These are phyloP conservation scores for Fusarium neocosmosporiellum DNA, from an alignment of 2,329 filamentous ascomycete genomes.

Conservation along the genomic window DNA sequence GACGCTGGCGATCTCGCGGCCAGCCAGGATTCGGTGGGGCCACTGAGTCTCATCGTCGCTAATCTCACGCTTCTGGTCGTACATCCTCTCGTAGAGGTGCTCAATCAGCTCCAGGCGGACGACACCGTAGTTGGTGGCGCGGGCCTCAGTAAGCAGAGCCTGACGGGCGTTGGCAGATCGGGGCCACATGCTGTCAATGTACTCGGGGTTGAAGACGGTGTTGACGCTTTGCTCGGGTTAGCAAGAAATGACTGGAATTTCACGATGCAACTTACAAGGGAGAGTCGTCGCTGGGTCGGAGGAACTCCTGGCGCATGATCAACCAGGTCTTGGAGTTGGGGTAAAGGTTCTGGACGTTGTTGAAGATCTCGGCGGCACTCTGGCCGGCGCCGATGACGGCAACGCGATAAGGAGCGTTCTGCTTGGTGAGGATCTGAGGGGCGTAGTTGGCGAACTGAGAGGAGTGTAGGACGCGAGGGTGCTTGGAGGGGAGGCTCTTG, in stretches of 20 bases:
- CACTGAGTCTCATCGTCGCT: constrained; percentile 76
- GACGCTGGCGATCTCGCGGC: constrained; percentile 74
- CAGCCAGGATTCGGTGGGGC: constrained; percentile 83
- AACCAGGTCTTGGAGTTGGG: constrained; percentile 83
- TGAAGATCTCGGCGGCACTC: constrained; percentile 95
- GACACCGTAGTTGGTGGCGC: constrained; percentile 93
- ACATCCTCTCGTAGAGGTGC: constrained; percentile 86
- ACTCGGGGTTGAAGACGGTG: constrained; percentile 92
- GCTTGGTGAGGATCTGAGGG: constrained; percentile 67
- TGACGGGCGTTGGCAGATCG: constrained; percentile 72
- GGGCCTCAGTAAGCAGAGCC: constrained; percentile 72
- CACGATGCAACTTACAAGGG: constrained; percentile 77
- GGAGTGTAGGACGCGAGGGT: constrained; percentile 85
- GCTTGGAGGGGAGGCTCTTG: constrained; percentile 72
- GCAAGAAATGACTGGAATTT: background rate
- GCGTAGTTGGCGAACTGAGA: constrained; percentile 82
- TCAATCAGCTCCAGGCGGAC: constrained; percentile 93
- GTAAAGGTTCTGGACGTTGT: constrained; percentile 84
- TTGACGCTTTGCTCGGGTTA: constrained; percentile 76
- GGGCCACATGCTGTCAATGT: constrained; percentile 80
- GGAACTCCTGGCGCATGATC: constrained; percentile 83
- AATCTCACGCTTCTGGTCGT: constrained; percentile 81
- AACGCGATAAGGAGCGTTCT: constrained; percentile 72
- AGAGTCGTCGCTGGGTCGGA: constrained; percentile 93
- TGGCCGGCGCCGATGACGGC: constrained; percentile 91